Conservation (phyloP, 2,329 filamentous ascomycete genomes). For the Fusarium duplospermum region DNA sequence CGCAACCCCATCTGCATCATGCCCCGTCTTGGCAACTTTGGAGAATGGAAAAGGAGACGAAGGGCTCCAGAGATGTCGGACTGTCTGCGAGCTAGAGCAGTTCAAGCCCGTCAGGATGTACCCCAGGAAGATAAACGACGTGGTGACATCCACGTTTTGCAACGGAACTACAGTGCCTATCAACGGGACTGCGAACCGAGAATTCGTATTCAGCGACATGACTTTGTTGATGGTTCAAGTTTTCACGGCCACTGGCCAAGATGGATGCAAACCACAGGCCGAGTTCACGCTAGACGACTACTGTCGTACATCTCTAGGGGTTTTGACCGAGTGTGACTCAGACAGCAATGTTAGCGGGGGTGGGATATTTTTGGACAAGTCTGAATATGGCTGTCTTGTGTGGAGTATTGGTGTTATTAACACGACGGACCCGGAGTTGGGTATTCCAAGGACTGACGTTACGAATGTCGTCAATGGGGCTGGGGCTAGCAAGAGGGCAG, state of each 20-base stretch:
- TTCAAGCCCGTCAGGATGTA: neutral
- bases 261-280: neutral
- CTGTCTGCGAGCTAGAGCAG: neutral
- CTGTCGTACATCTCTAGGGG: neutral
- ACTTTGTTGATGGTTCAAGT: neutral
- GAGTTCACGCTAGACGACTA: neutral
- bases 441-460: neutral
- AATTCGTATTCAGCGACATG: neutral
- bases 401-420: neutral
- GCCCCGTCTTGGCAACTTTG: neutral
- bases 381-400: neutral
- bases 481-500: neutral
- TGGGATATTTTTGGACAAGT: neutral
- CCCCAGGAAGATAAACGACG: neutral
- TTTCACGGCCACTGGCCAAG: neutral
- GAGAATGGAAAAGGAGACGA: neutral
- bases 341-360: neutral
- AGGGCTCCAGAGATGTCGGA: neutral
- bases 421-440: neutral
- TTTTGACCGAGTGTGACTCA: neutral
- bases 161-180: neutral
- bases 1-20: neutral
- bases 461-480: neutral
- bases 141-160: neutral
- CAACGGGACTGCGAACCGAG: neutral